Evolutionary conservation across 768 basidiomycete species (phyloP).

Genomic region (Boletus coccyginus): DNA sequence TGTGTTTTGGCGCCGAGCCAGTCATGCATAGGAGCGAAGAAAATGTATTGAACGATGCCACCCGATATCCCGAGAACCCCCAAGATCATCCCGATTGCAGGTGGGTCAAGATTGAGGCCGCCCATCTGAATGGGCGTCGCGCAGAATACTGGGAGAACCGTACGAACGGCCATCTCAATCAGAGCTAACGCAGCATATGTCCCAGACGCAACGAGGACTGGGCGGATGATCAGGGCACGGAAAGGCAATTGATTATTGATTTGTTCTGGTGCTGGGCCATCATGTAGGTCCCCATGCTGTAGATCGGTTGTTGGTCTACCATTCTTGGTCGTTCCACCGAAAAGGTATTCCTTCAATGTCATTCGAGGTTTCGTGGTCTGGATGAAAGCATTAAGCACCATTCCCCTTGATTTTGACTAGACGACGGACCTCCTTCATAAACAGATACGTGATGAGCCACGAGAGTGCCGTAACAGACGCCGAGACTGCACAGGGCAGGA

Average conservation of each 20-base stretch:
- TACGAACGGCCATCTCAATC: slow-evolving; percentile 60
- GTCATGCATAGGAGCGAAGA: slow-evolving; percentile 57
- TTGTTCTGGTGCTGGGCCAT: not conserved
- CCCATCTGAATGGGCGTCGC: slow-evolving; percentile 30
- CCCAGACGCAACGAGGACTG: slow-evolving; percentile 54
- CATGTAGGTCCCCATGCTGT: not conserved
- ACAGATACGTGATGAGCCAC: slow-evolving; percentile 48
- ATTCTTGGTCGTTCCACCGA: slow-evolving; percentile 2
- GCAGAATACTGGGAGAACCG: slow-evolving; percentile 36
- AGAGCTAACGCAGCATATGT: slow-evolving; percentile 64
- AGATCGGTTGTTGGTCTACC: not conserved
- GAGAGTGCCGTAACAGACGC: slow-evolving; percentile 52
- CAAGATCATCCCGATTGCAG: slow-evolving; percentile 30
- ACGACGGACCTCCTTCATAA: slow-evolving; percentile 50
- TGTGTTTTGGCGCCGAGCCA: slow-evolving; percentile 56
- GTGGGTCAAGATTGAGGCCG: slow-evolving; percentile 26
- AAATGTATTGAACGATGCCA: slow-evolving; percentile 54
- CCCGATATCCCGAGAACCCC: slow-evolving; percentile 22
- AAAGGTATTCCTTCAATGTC: slow-evolving; percentile 18
- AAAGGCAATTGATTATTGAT: slow-evolving; percentile 39
- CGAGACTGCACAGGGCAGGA: slow-evolving; percentile 64
- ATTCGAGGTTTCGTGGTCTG: slow-evolving; percentile 16
- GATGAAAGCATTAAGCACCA: not conserved
- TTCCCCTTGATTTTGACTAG: not conserved
- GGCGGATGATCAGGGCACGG: slow-evolving; percentile 44